These are phyloP conservation scores for Zymoseptoria tritici DNA, from an alignment of 2,329 filamentous ascomycete species.

Conservation along the genomic window DNA sequence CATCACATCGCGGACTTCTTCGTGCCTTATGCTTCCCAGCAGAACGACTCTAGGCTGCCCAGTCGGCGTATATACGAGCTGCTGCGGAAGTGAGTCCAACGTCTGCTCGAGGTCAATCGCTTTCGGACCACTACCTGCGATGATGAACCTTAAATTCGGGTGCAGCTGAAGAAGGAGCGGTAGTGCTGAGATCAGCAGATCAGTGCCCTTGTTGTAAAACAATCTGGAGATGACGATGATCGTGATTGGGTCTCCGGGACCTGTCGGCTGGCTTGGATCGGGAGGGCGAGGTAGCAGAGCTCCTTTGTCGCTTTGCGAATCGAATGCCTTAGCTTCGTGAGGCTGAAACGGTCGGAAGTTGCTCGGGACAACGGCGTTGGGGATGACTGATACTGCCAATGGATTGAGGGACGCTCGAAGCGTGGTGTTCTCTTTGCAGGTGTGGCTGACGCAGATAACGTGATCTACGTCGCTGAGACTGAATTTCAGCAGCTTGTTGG, in stretches of 20 bases:
- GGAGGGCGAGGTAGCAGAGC: conserved; percentile 38
- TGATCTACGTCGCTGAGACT: conserved; percentile 94
- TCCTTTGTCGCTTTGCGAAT: conserved; percentile 18
- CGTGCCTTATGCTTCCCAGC: conserved; percentile 84
- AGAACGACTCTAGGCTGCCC: conserved; percentile 90
- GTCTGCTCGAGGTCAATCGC: conserved; percentile 97
- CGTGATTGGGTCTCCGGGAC: conserved; percentile 79
- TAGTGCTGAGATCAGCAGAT: conserved; percentile 91
- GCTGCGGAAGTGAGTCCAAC: conserved; percentile 56
- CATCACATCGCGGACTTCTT: conserved; percentile 97
- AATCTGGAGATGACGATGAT: conserved; percentile 96
- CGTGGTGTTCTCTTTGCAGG: conserved; percentile 97
- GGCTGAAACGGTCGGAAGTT: conserved; percentile 73
- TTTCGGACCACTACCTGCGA: conserved; percentile 91
- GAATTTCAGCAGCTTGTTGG: conserved; percentile 96
- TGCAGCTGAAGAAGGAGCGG: conserved; percentile 84
- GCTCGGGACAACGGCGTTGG: conserved; percentile 92
- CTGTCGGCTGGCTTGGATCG: conserved; percentile 59
- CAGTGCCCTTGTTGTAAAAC: conserved; percentile 98
- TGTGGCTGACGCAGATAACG: conserved; percentile 97
- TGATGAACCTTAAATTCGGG: conserved; percentile 92
- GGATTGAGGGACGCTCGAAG: conserved; percentile 89
- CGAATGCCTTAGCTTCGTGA: conserved; percentile 17
- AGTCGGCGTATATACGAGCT: conserved; percentile 34
- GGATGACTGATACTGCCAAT: conserved; percentile 94